Evolutionary conservation across 2,329 filamentous ascomycete species (phyloP).

Genomic region (Metarhizium album): DNA sequence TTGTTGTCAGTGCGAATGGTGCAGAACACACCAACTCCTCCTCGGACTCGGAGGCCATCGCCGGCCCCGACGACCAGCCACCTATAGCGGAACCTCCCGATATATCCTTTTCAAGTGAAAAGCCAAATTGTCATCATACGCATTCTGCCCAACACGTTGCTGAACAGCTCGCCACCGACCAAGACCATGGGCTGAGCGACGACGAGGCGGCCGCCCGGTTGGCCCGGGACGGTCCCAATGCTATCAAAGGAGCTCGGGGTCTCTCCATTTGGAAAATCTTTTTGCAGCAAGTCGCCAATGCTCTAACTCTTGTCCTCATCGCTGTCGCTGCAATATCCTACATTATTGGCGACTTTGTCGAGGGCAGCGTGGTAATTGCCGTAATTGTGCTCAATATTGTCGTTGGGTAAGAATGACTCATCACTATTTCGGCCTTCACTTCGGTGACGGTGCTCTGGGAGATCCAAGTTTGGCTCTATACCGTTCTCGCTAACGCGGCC

Average conservation of each 20-base stretch:
- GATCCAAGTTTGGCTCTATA: not conserved
- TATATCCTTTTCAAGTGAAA: conserved; percentile 17
- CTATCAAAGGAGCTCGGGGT: conserved; percentile 59
- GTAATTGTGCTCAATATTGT: conserved; percentile 58
- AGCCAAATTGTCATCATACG: conserved; percentile 24
- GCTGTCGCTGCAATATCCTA: conserved; percentile 63
- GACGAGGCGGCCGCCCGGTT: conserved; percentile 56
- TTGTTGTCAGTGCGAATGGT: conserved; percentile 28
- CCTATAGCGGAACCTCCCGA: conserved; percentile 29
- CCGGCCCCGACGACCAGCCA: conserved; percentile 26
- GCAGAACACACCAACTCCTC: conserved; percentile 27
- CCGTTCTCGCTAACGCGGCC: not conserved
- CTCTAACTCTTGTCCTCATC: conserved; percentile 62
- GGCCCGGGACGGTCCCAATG: conserved; percentile 56
- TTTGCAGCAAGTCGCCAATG: conserved; percentile 67
- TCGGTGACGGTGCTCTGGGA: not conserved
- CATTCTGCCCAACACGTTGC: conserved; percentile 25
- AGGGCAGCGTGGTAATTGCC: conserved; percentile 51
- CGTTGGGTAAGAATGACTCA: conserved; percentile 41
- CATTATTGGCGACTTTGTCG: conserved; percentile 53
- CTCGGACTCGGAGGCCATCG: conserved; percentile 25
- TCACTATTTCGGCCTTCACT: conserved; percentile 6
- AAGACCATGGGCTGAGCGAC: conserved; percentile 49
- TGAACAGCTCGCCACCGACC: conserved; percentile 29
- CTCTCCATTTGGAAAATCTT: conserved; percentile 66